A percentile compares a stretch with the other conserved stretches of the same genome.
These are phyloP conservation scores for Saitozyma sp. DNA, from an alignment of 768 basidiomycete species.

Conservation along the genomic window DNA sequence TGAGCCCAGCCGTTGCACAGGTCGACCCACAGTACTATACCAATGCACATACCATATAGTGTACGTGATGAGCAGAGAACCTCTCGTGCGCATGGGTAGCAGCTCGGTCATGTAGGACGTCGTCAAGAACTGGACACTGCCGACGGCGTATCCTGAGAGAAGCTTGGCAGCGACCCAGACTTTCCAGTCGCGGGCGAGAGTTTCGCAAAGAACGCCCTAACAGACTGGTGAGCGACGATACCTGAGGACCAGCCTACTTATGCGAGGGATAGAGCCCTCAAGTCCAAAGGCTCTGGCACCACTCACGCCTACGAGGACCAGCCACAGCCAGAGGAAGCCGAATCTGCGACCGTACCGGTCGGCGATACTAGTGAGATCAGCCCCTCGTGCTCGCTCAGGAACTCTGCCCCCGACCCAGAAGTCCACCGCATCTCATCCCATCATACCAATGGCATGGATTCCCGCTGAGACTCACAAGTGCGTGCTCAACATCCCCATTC, in stretches of 20 bases:
- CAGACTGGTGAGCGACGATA: too few species aligned
- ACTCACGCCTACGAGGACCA: constrained; percentile 17
- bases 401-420: too few species aligned
- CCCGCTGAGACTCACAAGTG: constrained; percentile 12
- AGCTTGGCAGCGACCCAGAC: constrained; percentile 31
- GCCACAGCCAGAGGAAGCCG: constrained; percentile 32
- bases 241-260: too few species aligned
- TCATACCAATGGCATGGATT: not conserved
- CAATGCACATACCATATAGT: not conserved
- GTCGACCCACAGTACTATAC: not conserved
- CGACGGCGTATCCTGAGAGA: constrained; percentile 35
- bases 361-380: constrained; percentile 23
- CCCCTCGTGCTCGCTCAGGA: not conserved
- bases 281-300: not conserved
- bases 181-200: constrained; percentile 15
- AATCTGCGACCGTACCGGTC: constrained; percentile 36
- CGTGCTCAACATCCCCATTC: constrained; percentile 21
- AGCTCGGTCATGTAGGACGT: constrained; percentile 35
- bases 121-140: constrained; percentile 34
- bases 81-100: constrained; percentile 29
- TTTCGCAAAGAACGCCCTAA: constrained; percentile 9
- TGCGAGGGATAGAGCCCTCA: constrained; percentile 4
- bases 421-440: too few species aligned
- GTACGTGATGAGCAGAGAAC: constrained; percentile 2
- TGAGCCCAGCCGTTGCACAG: not conserved